A percentile compares a stretch with the other conserved stretches of the same genome.
phyloP scores from a whole-genome alignment of 495 filamentous ascomycete species.

The Neurospora sp. region DNA sequence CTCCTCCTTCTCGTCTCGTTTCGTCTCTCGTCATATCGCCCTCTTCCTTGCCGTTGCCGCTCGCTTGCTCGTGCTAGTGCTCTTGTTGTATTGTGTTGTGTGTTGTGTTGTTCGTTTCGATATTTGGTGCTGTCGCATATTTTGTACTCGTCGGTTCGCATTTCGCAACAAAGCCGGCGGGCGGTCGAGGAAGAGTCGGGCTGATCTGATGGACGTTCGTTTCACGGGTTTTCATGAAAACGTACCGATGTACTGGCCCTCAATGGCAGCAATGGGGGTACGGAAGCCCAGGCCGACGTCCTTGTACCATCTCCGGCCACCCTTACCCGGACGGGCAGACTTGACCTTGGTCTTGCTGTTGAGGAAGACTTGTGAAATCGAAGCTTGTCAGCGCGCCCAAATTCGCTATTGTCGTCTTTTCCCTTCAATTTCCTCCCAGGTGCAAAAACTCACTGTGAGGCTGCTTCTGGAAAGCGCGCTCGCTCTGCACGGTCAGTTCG shows the following conservation, averaged over 20 bases:
- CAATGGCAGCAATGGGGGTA: constrained; percentile 95
- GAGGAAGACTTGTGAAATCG: constrained; percentile 56
- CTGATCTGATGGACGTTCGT: background rate
- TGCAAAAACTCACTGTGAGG: constrained; percentile 56
- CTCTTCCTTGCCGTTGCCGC: background rate
- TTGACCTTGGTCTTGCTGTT: constrained; percentile 87
- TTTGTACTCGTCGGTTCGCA: background rate
- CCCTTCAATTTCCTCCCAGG: background rate
- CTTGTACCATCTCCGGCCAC: constrained; percentile 93
- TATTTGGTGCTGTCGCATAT: background rate
- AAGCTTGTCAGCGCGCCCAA: constrained; percentile 10
- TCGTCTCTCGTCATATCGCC: background rate
- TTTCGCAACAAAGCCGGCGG: background rate
- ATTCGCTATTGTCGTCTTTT: background rate
- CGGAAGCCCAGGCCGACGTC: constrained; percentile 97
- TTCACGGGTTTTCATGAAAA: constrained; percentile 12
- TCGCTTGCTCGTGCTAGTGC: background rate
- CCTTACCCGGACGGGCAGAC: constrained; percentile 71
- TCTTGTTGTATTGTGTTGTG: background rate
- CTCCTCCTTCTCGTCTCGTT: background rate
- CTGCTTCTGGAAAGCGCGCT: constrained; percentile 99
- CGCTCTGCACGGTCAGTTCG: constrained; percentile 94
- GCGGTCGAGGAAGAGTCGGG: background rate
- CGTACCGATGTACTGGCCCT: constrained; percentile 98
- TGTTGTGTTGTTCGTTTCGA: background rate